A percentile compares a stretch with the other conserved stretches of the same genome.
Evolutionary conservation across 2,329 filamentous ascomycete genomes (phyloP).

Genomic region (Didymella segeticola): DNA sequence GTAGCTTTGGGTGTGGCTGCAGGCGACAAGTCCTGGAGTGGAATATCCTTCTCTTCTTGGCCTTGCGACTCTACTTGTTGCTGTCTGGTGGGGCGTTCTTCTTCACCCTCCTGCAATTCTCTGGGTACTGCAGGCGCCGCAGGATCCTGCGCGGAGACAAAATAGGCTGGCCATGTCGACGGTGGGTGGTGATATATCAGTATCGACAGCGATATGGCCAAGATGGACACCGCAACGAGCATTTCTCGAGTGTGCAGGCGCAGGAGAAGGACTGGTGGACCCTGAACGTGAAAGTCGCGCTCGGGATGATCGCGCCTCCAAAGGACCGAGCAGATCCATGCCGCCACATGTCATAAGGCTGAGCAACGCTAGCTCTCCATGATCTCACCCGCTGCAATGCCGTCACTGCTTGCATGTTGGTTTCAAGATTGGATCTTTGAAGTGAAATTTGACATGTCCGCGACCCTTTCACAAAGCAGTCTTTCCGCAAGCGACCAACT

Average conservation of each 20-base stretch:
- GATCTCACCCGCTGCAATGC: conserved; percentile 11
- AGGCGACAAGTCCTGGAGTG: conserved; percentile 26
- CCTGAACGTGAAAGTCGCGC: conserved; percentile 18
- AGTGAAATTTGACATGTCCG: not conserved
- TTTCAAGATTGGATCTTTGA: not conserved
- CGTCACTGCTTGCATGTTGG: conserved; percentile 6
- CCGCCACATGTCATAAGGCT: conserved; percentile 11
- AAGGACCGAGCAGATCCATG: conserved; percentile 14
- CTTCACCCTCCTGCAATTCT: conserved; percentile 25
- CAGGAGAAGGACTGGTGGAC: conserved; percentile 13
- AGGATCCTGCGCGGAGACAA: conserved; percentile 18
- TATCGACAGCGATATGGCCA: conserved; percentile 47
- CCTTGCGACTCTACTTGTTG: conserved; percentile 24
- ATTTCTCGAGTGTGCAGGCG: conserved; percentile 36
- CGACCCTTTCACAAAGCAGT: not conserved
- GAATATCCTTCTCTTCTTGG: conserved; percentile 1
- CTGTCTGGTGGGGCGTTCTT: conserved; percentile 21
- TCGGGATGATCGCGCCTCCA: conserved; percentile 3
- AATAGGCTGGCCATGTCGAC: conserved; percentile 42
- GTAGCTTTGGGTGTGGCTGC: conserved; percentile 44
- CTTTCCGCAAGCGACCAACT: not conserved
- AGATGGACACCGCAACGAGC: conserved; percentile 48
- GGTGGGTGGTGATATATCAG: conserved; percentile 47
- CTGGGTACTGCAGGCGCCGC: conserved; percentile 21
- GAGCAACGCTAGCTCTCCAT: conserved; percentile 9